These are phyloP conservation scores for Apophysomyces ossiformis DNA, from an alignment of 371 early-diverging fungal genomes.

Conservation along the genomic window DNA sequence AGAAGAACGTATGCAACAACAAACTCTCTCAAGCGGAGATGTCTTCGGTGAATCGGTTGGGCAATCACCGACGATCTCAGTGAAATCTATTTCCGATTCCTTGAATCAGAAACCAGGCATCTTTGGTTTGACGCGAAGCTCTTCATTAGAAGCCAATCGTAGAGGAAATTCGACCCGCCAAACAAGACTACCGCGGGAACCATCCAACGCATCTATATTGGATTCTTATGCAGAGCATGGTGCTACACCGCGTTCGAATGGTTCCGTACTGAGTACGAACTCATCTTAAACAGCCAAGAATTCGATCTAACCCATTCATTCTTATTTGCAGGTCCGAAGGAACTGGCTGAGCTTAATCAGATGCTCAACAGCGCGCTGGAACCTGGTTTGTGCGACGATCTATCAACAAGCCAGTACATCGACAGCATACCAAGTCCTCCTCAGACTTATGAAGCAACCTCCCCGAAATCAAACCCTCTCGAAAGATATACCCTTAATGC, in stretches of 20 bases:
- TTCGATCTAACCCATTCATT: neutral
- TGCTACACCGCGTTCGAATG: neutral
- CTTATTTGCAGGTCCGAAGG: neutral
- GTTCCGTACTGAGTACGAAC: conserved; percentile 3
- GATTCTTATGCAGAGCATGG: conserved; percentile 14
- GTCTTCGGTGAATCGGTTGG: neutral
- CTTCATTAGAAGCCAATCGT: conserved; percentile 4
- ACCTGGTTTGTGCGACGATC: conserved; percentile 6
- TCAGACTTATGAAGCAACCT: neutral
- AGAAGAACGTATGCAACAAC: conserved; percentile 40
- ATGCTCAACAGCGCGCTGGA: conserved; percentile 24
- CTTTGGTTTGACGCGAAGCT: conserved; percentile 4
- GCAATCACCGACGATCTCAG: neutral
- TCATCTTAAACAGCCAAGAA: neutral
- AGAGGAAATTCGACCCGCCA: neutral
- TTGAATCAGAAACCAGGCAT: neutral
- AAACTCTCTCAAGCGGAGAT: conserved; percentile 5
- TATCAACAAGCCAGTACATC: neutral
- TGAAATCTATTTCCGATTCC: neutral
- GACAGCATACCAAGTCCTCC: neutral
- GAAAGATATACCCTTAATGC: neutral
- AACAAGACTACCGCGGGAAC: conserved; percentile 2
- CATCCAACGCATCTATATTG: conserved; percentile 12
- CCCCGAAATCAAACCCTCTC: neutral
- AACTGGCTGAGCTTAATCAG: conserved; percentile 18